These are phyloP conservation scores for Salix viminalis DNA, from an alignment of 345 rosid species.

Conservation along the genomic window DNA sequence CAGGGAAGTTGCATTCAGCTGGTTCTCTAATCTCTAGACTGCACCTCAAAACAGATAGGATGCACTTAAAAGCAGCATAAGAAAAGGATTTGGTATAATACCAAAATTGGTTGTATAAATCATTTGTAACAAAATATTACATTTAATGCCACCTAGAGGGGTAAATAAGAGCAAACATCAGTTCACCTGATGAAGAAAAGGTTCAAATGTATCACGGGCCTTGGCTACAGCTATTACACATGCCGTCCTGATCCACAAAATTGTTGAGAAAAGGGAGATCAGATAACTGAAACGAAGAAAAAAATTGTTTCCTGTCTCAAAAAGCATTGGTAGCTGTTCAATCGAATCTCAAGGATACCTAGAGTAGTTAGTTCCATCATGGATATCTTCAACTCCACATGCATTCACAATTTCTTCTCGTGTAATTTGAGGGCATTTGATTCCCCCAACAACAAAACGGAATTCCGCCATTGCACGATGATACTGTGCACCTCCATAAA, in stretches of 20 bases:
- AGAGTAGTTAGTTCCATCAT: constrained; percentile 94
- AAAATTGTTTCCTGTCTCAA: not conserved
- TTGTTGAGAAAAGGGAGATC: not conserved
- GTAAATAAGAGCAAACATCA: not conserved
- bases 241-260: constrained; percentile 55
- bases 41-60: not conserved
- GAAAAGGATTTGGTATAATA: not conserved
- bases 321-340: not conserved
- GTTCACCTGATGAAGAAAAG: constrained; percentile 85
- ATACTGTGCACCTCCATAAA: constrained; percentile 95
- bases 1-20: not conserved
- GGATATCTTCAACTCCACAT: constrained; percentile 95
- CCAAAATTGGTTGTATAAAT: not conserved
- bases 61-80: not conserved
- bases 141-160: not conserved
- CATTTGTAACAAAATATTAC: not conserved
- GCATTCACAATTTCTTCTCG: constrained; percentile 96
- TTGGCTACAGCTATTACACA: constrained; percentile 97
- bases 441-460: constrained; percentile 88
- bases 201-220: constrained; percentile 94
- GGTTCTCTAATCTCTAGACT: not conserved
- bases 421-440: constrained; percentile 84
- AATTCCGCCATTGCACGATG: constrained; percentile 98
- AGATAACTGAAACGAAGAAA: not conserved
- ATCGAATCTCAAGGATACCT: constrained; percentile 37